Base-by-base conservation (phyloP, 1,284 basidiomycete genomes). In the Vanrija sp. region DNA sequence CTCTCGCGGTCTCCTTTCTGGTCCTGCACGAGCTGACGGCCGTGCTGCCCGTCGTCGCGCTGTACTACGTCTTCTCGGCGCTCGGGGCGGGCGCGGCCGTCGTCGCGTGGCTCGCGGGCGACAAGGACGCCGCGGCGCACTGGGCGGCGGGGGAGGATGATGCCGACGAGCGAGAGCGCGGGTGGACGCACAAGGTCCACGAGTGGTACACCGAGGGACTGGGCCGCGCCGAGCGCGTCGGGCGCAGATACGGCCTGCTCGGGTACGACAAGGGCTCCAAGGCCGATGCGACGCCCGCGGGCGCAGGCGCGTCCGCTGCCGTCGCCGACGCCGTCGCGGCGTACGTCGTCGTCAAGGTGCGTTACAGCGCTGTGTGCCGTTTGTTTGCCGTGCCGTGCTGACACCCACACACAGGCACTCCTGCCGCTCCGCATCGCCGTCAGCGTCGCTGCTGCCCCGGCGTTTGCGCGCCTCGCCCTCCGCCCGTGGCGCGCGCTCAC, bases 21-120 rank as follows among this genome's bases (percentile, higher is more conserved):
- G 77, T 94, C 49, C 80, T 97, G 8, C 93, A 96, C 72, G 93
- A 97, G 72, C 65, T 91, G 15, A 94, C 91, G 0, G 91, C 92
- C 0, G 68, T 95, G 52, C 78, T 86, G 0, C 91, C 92, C 1
- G 79, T 95, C 28, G 80, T 87, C 3, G 80, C 84, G 21, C 71
- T 91, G 42, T 96, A 93, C 73, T 90, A 85, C 65, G 77, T 81
- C 0, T 85, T 91, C 15, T 80, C 85, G 16, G 73, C 81, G 2
- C 64, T 89, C 0, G 90, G 89, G 0, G 77, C 88, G 1, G 93
- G 93, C 0, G 85, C 87, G 49, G 77, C 76, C 19, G 69, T 91
- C 49, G 82, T 93, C 10, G 69, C 77, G 39, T 70, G 67, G 63
- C 57, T 74, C 5, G 56, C 47, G 7, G 49, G 61, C 15, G 58